Base-by-base conservation (phyloP, 1,284 basidiomycete species). In the Leccinum huronense region DNA sequence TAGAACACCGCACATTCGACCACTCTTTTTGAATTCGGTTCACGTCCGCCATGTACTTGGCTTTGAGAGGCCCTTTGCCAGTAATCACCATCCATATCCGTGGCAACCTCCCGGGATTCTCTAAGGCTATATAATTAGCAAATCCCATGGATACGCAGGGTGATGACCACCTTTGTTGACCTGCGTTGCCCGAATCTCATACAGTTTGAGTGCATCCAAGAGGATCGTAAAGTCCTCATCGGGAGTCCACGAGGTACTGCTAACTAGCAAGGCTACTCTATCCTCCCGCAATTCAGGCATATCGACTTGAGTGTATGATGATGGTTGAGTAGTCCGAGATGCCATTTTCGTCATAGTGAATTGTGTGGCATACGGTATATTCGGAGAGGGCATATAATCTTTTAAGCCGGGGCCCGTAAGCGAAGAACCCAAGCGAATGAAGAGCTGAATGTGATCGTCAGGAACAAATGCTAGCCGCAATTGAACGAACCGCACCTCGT, bases 191-290 rank as follows among this genome's bases (percentile, higher is more conserved):
- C 80, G 81, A 45, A 72, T 67, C 70, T 97, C 89, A 74, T 96
- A 97, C 31, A 80, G 60, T 7, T 73, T 72, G 51, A 98, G 79
- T 8, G 94, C 93, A 14, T 84, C 80, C 14, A 97, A 77, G 5
- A 99, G 84, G 54, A 97, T 84, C 3, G 84, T 80, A 68, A 99
- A 98, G 75, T 99, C 95, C 77, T 99, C 97, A 73, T 99, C 97
- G 7, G 93, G 88, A 0, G 97, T 99, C 97, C 97, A 99, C 10
- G 92, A 95, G 0, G 97, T 99, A 69, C 94, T 94, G 31, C 92
- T 94, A 23, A 99, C 89, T 23, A 98, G 72, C 3, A 99, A 79
- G 0, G 94, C 95, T 2, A 95, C 94, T 65, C 96, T 83, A 68
- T 93, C 89, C 3, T 79, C 68, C 14, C 90, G 84, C 19, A 87